Evolutionary conservation across 208 protist genomes (phyloP), one percentile per base, ranked within the genome.

Genomic region (Balamuthia mandrillaris): DNA sequence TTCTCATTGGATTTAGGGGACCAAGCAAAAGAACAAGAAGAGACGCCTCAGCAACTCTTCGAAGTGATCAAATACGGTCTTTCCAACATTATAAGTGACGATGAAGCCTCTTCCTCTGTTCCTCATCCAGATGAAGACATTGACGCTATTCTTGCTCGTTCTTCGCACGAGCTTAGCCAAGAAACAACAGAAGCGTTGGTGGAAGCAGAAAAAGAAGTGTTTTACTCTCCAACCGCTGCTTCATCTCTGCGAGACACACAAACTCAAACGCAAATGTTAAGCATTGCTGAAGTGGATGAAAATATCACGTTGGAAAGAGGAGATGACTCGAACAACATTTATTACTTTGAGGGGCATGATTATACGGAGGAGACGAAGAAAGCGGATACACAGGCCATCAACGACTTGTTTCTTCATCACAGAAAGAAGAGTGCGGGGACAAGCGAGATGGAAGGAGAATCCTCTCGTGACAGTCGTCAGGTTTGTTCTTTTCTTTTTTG

Each of bases 61-160:
- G 65, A 75, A n/a, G 52, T 75, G 27, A 75, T 75, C 65, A 37
- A 75, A 44, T 75, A 75, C 24, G 65, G 65, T 1, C 41, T 75
- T n/a, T 9, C 24, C 65, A 47, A 51, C 42, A 44, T 75, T 33
- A 51, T 75, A 37, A 31, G 12, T 27, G 37, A 75, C 42, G 65
- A 75, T 3, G 41, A 52, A 37, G 52, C 42, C 42, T 54, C 65
- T 16, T 54, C 52, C 42, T n/a, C n/a, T n/a, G n/a, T n/a, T n/a
- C n/a, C n/a, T n/a, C n/a, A n/a, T n/a, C 42, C 45, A 33, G 39
- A 75, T 33, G 65, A 75, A 1, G 65, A 75, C 24, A 75, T 75
- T 44, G 42, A 75, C 41, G 9, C 65, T 27, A 75, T 75, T 27
- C 65, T 75, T 21, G 65, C 65, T 33, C n/a, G n/a, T n/a, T n/a